Conservation (phyloP, 23 red algal species). For the Agarophyton chilense region DNA sequence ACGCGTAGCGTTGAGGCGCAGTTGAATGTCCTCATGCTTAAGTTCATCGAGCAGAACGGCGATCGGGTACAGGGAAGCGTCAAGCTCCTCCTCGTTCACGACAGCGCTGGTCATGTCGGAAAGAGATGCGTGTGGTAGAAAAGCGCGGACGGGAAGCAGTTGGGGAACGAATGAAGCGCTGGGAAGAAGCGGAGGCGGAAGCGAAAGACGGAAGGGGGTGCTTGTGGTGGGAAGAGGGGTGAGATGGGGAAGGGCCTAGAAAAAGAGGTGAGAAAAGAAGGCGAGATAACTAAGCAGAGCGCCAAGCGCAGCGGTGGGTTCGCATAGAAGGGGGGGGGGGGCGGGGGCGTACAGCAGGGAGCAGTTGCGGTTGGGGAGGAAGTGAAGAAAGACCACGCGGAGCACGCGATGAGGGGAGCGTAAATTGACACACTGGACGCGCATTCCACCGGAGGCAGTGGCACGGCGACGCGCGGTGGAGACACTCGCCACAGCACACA, state of each 20-base stretch:
- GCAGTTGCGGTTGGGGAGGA: not conserved
- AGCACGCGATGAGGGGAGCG: not conserved
- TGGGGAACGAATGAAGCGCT: too few relatives aligned
- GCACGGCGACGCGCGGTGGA: not conserved
- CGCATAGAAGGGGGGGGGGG: not conserved
- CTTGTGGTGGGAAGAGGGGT: too few relatives aligned
- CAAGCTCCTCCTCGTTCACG: constrained; percentile 62
- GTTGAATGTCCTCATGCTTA: constrained; percentile 89
- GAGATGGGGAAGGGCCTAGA: not conserved
- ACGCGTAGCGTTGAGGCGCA: constrained; percentile 86
- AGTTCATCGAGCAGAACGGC: constrained; percentile 96
- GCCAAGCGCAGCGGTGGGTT: not conserved
- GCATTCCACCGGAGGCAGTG: not conserved
- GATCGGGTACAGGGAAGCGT: constrained; percentile 80
- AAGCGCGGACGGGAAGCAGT: too few relatives aligned
- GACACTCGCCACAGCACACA: not conserved
- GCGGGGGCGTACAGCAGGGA: not conserved
- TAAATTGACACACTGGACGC: not conserved
- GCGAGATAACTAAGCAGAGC: not conserved
- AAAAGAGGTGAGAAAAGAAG: not conserved
- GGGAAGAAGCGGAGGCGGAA: too few relatives aligned
- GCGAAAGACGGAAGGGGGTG: too few relatives aligned
- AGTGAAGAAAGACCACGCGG: not conserved
- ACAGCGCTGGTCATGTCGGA: constrained; percentile 35
- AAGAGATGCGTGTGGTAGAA: not conserved